phyloP scores from a whole-genome alignment of 2,329 filamentous ascomycete species.

The Colletotrichum lini region DNA sequence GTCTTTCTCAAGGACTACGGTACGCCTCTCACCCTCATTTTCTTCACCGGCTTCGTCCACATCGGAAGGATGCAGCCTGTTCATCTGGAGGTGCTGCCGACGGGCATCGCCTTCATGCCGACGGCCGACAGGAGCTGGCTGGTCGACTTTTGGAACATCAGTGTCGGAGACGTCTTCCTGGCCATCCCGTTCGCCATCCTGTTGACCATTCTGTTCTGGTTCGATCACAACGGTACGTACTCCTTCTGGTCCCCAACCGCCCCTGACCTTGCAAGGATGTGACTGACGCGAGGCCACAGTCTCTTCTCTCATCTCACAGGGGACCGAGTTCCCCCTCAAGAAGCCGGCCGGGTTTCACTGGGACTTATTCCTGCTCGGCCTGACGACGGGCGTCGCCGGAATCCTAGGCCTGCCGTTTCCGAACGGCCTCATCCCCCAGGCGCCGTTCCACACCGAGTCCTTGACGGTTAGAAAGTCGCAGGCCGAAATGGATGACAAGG shows the following conservation, averaged over 20 bases:
- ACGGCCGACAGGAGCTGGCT: slow-evolving; percentile 83
- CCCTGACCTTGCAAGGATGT: too few species aligned
- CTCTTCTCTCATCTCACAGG: slow-evolving; percentile 86
- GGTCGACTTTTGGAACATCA: slow-evolving; percentile 85
- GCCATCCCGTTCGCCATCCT: slow-evolving; percentile 90
- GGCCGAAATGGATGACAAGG: slow-evolving; percentile 67
- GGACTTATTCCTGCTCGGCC: slow-evolving; percentile 85
- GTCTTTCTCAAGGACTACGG: slow-evolving; percentile 93
- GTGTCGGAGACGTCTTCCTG: slow-evolving; percentile 80
- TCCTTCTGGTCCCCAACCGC: slow-evolving; percentile 34
- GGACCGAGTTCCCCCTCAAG: slow-evolving; percentile 83
- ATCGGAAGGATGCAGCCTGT: slow-evolving; percentile 85
- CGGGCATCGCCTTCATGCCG: slow-evolving; percentile 82
- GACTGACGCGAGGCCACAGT: slow-evolving; percentile 61
- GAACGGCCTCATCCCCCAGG: slow-evolving; percentile 87
- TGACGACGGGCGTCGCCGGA: slow-evolving; percentile 83
- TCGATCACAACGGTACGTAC: slow-evolving; percentile 86
- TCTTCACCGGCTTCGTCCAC: slow-evolving; percentile 92
- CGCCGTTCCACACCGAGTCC: slow-evolving; percentile 84
- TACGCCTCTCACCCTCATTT: slow-evolving; percentile 84
- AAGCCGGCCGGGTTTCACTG: slow-evolving; percentile 90
- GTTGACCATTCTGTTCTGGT: slow-evolving; percentile 88
- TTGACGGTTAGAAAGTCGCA: slow-evolving; percentile 75
- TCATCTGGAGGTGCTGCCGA: slow-evolving; percentile 79
- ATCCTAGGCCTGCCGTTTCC: slow-evolving; percentile 85